Percentiles rank a stretch among this genome's conserved stretches.
Conservation (phyloP, 306 rosid species). For the Pueraria montana region DNA sequence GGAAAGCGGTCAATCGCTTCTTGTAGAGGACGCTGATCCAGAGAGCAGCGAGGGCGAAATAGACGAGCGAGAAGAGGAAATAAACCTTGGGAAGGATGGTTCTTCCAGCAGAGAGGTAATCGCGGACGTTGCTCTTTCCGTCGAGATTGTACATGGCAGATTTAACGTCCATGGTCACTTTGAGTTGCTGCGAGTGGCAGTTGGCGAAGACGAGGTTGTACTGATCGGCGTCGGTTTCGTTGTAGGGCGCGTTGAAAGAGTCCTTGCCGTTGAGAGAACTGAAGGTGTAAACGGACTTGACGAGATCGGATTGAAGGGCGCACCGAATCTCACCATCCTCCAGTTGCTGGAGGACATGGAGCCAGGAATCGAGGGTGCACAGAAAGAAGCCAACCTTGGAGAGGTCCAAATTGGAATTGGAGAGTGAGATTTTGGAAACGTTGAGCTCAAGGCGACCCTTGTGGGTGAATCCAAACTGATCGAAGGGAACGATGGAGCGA, state of each 20-base stretch:
- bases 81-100: conserved; percentile 83
- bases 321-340: conserved; percentile 73
- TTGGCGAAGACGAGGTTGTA: conserved; percentile 88
- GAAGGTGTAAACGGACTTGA: conserved; percentile 71
- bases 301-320: conserved; percentile 72
- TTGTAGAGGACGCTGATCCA: conserved; percentile 80
- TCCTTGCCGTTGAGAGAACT: conserved; percentile 48
- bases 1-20: conserved; percentile 80
- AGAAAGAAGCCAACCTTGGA: conserved; percentile 85
- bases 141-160: conserved; percentile 94
- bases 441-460: conserved; percentile 81
- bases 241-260: conserved; percentile 39
- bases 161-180: conserved; percentile 73
- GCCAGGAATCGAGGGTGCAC: conserved; percentile 83
- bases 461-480: conserved; percentile 90
- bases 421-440: conserved; percentile 64
- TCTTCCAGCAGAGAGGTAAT: conserved; percentile 86
- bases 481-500: conserved; percentile 74
- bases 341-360: conserved; percentile 77
- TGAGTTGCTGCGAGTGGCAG: conserved; percentile 57
- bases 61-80: conserved; percentile 69
- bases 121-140: conserved; percentile 66
- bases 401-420: conserved; percentile 64
- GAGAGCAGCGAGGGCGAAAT: conserved; percentile 61
- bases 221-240: conserved; percentile 82